Conservation (phyloP, 306 rosid species). For the Fagus crenata region DNA sequence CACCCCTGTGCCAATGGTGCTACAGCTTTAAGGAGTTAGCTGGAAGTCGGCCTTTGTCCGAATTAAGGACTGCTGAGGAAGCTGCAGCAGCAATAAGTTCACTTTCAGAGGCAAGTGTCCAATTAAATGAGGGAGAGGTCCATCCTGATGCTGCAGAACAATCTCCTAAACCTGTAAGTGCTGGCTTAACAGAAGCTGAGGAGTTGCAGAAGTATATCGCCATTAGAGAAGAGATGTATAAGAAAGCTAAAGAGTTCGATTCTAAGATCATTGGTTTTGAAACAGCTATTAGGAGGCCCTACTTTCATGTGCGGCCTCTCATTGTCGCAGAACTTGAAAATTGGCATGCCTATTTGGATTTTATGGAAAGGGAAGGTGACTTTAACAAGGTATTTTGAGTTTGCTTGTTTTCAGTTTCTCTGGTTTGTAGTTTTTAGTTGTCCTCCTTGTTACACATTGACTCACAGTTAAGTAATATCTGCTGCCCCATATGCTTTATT, state of each 20-base stretch:
- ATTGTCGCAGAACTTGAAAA: slow-evolving; percentile 94
- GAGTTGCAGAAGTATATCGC: slow-evolving; percentile 98
- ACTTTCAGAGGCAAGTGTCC: slow-evolving; percentile 51
- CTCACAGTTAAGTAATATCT: slow-evolving; percentile 74
- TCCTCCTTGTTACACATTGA: slow-evolving; percentile 51
- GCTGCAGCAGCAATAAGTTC: slow-evolving; percentile 50
- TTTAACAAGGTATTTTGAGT: slow-evolving; percentile 77
- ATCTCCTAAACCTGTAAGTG: slow-evolving; percentile 77
- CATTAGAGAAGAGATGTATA: slow-evolving; percentile 95
- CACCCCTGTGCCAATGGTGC: slow-evolving; percentile 33
- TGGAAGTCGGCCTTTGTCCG: slow-evolving; percentile 79
- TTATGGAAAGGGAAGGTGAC: slow-evolving; percentile 91
- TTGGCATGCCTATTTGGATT: slow-evolving; percentile 94
- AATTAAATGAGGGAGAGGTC: slow-evolving; percentile 61
- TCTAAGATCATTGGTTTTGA: slow-evolving; percentile 99
- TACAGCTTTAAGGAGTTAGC: slow-evolving; percentile 93
- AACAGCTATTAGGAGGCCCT: slow-evolving; percentile 98
- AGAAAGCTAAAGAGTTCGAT: slow-evolving; percentile 97
- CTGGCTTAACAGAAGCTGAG: slow-evolving; percentile 92
- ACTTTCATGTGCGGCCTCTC: slow-evolving; percentile 95
- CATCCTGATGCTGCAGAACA: slow-evolving; percentile 52
- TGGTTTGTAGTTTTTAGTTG: slow-evolving; percentile 41
- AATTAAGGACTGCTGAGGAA: slow-evolving; percentile 72
- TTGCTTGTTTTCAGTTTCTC: slow-evolving; percentile 31
- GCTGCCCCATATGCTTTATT: slow-evolving; percentile 80